A percentile compares a stretch with the other conserved stretches of the same genome.
These are phyloP conservation scores for Komagataella phaffii DNA, from an alignment of 805 yeast species.

Conservation along the genomic window DNA sequence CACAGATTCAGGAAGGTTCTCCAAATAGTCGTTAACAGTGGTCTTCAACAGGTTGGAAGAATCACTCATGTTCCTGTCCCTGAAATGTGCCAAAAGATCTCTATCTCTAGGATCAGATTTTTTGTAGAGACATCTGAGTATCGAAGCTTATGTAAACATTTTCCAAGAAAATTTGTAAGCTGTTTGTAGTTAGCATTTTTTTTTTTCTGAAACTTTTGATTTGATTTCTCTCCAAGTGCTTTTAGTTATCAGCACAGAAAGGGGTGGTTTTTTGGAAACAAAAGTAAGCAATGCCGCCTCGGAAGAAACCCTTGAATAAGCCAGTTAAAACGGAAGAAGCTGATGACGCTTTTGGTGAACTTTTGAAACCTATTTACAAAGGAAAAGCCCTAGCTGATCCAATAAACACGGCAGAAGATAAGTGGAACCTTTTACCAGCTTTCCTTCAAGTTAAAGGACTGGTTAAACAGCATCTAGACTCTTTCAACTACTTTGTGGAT, in stretches of 20 bases:
- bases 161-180: background rate
- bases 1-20: conserved; percentile 79
- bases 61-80: background rate
- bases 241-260: background rate
- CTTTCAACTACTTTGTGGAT: conserved; percentile 95
- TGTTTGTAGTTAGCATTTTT: too few relatives aligned
- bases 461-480: conserved; percentile 94
- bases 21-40: conserved; percentile 80
- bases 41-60: conserved; percentile 32
- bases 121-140: background rate
- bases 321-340: conserved; percentile 21
- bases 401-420: conserved; percentile 84
- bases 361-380: conserved; percentile 67
- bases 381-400: conserved; percentile 84
- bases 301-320: background rate
- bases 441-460: conserved; percentile 90
- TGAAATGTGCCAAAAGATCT: background rate
- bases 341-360: conserved; percentile 47
- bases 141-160: background rate
- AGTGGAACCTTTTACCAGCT: conserved; percentile 95
- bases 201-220: background rate
- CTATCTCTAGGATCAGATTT: background rate
- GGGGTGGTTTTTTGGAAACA: background rate
- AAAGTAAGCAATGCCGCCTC: background rate
- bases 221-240: background rate